Conservation (phyloP, 2,329 filamentous ascomycete species). For the Truncatella angustata region DNA sequence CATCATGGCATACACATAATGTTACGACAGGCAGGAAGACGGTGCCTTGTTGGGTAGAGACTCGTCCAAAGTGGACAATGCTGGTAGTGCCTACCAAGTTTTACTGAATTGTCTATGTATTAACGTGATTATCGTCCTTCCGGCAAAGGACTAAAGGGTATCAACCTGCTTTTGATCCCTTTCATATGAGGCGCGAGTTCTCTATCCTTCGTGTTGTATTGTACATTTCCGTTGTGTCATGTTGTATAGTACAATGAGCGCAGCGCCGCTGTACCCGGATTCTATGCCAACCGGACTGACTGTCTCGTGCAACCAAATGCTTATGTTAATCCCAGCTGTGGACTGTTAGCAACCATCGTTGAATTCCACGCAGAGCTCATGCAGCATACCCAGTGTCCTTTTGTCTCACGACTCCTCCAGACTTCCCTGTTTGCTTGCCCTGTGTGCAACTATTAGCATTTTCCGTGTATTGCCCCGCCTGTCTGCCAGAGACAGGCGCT, state of each 20-base stretch:
- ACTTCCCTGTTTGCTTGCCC: slow-evolving; percentile 69
- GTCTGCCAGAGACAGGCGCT: background rate
- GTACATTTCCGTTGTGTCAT: slow-evolving; percentile 6
- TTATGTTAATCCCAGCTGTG: slow-evolving; percentile 29
- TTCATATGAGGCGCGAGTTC: background rate
- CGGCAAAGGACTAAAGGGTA: background rate
- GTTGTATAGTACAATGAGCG: background rate
- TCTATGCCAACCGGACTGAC: too few relatives aligned
- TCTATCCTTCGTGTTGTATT: slow-evolving; percentile 3
- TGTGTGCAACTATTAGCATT: slow-evolving; percentile 24
- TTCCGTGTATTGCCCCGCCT: background rate
- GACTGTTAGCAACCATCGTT: slow-evolving; percentile 8
- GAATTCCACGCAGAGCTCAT: background rate
- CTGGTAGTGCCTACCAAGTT: background rate
- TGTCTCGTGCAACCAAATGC: background rate
- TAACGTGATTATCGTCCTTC: background rate
- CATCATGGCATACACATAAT: too few relatives aligned
- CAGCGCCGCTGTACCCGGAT: too few relatives aligned
- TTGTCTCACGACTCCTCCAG: slow-evolving; percentile 68
- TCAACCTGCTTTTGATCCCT: background rate
- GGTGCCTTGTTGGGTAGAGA: too few relatives aligned
- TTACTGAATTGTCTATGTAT: background rate
- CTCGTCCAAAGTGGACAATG: too few relatives aligned
- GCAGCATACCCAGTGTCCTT: slow-evolving; percentile 78
- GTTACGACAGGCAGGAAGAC: too few relatives aligned